Percentiles rank a stretch among this genome's conserved stretches.
phyloP scores from a whole-genome alignment of 495 filamentous ascomycete species.

The Xylaria bambusicola region DNA sequence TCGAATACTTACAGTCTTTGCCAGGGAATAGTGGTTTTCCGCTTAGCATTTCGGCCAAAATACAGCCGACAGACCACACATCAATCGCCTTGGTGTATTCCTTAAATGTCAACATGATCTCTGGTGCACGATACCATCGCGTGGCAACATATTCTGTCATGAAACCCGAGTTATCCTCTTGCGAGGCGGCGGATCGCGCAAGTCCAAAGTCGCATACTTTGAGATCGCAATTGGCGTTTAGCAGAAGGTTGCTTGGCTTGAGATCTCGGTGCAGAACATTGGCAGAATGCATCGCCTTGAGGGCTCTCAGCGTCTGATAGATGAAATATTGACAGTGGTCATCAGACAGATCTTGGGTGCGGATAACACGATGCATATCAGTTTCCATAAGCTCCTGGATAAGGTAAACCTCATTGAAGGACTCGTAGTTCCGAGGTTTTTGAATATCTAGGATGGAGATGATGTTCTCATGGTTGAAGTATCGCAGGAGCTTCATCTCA shows the following conservation, averaged over 20 bases:
- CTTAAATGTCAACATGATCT: constrained; percentile 99
- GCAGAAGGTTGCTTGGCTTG: constrained; percentile 93
- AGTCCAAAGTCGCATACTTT: constrained; percentile 99
- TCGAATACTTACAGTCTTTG: constrained; percentile 82
- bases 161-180: constrained; percentile 98
- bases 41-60: constrained; percentile 99
- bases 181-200: constrained; percentile 87
- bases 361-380: constrained; percentile 99
- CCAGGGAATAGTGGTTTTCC: constrained; percentile 98
- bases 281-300: constrained; percentile 99
- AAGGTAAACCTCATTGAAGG: constrained; percentile 97
- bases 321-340: constrained; percentile 99
- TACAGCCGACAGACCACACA: constrained; percentile 99
- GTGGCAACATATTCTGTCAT: constrained; percentile 99
- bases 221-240: constrained; percentile 98
- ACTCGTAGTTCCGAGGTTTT: constrained; percentile 92
- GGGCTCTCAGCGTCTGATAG: constrained; percentile 95
- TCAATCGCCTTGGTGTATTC: constrained; percentile 99
- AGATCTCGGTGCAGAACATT: constrained; percentile 98
- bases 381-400: constrained; percentile 99
- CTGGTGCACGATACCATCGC: constrained; percentile 97
- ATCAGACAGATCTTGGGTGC: constrained; percentile 96
- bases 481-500: constrained; percentile 98
- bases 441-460: constrained; percentile 99
- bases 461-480: constrained; percentile 99